Conservation (phyloP, 73 alveolate species). For the Paramecium sonneborni region DNA sequence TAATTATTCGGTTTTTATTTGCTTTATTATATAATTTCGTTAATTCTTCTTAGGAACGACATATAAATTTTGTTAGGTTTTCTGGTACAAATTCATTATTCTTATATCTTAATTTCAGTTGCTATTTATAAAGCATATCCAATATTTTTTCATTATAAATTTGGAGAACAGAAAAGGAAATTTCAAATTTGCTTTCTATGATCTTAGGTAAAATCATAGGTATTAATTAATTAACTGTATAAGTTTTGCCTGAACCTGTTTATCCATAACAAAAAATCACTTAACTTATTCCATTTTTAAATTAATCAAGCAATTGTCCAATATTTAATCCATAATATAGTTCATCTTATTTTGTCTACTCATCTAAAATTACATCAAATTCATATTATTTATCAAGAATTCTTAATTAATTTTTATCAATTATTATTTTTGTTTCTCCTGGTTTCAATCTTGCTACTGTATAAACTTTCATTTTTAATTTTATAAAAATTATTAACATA, state of each 20-base stretch:
- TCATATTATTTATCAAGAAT: not conserved
- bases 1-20: conserved; percentile 81
- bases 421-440: conserved; percentile 8
- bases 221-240: not conserved
- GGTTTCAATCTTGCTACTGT: conserved; percentile 6
- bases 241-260: conserved; percentile 21
- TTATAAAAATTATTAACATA: not conserved
- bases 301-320: not conserved
- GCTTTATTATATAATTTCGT: not conserved
- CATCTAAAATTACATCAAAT: not conserved
- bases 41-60: not conserved
- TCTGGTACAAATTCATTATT: not conserved
- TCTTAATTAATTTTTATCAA: not conserved
- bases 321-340: not conserved
- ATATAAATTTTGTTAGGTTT: not conserved
- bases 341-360: not conserved
- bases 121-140: not conserved
- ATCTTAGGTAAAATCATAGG: not conserved
- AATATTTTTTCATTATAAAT: conserved; percentile 31
- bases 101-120: not conserved
- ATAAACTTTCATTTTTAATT: not conserved
- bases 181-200: not conserved
- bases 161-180: not conserved
- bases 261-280: conserved; percentile 3
- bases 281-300: conserved; percentile 3